Evolutionary conservation across 495 filamentous ascomycete species (phyloP).

Genomic region (Penicillium silybi): DNA sequence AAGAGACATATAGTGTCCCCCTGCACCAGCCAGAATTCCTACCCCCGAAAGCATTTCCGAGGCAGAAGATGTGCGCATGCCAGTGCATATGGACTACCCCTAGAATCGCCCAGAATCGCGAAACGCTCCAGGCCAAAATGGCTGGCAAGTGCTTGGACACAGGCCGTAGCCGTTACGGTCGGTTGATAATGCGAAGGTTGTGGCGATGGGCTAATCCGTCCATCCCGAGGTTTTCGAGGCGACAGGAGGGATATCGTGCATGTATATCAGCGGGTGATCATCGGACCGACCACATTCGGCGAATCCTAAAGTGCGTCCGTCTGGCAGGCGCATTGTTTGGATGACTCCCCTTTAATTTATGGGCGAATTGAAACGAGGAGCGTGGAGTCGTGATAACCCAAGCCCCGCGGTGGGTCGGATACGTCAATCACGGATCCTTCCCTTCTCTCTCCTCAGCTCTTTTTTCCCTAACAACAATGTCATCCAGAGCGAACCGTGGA

Average conservation of each 20-base stretch:
- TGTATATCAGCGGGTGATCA: conserved; percentile 33
- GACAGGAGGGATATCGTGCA: conserved; percentile 45
- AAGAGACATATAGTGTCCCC: conserved; percentile 15
- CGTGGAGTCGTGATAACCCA: neutral
- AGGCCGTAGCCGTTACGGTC: too few relatives aligned
- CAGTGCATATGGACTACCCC: conserved; percentile 45
- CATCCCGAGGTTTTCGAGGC: conserved; percentile 32
- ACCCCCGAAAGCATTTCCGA: conserved; percentile 27
- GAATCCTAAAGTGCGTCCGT: conserved; percentile 38
- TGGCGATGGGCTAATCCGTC: conserved; percentile 22
- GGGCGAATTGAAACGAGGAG: neutral
- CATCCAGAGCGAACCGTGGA: conserved; percentile 5
- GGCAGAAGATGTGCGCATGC: conserved; percentile 40
- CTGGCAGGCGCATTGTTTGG: conserved; percentile 33
- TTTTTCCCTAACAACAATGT: conserved; percentile 9
- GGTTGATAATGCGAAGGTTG: conserved; percentile 35
- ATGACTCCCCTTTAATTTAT: neutral
- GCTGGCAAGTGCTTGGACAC: conserved; percentile 33
- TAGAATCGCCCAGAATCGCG: conserved; percentile 41
- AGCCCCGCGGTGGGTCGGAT: conserved; percentile 16
- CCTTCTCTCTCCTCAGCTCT: neutral
- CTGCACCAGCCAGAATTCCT: conserved; percentile 32
- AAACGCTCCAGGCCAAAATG: conserved; percentile 34
- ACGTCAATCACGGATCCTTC: conserved; percentile 9
- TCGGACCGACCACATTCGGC: conserved; percentile 36